Percentiles rank a stretch among this genome's conserved stretches.
Evolutionary conservation across 2,329 filamentous ascomycete species (phyloP).

Genomic region (Alternaria metachromatica): DNA sequence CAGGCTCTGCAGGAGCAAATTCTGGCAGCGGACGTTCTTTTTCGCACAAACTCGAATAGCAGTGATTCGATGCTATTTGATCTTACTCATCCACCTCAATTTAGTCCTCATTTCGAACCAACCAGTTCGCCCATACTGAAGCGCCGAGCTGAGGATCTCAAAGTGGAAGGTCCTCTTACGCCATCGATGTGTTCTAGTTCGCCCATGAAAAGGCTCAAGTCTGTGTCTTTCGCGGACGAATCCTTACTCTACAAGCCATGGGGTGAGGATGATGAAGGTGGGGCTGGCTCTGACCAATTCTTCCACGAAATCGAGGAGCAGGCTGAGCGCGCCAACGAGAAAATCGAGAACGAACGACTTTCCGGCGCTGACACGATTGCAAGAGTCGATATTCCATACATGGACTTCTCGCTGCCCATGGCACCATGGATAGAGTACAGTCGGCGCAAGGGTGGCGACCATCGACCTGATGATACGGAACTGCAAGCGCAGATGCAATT

Average conservation of each 20-base stretch:
- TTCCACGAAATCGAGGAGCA: conserved; percentile 45
- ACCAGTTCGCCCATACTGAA: conserved; percentile 33
- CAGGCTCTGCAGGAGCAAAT: conserved; percentile 43
- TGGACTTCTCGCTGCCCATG: conserved; percentile 53
- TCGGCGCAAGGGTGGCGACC: conserved; percentile 11
- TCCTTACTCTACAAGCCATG: conserved; percentile 43
- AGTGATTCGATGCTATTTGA: conserved; percentile 44
- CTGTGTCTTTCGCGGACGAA: conserved; percentile 48
- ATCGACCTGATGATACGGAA: conserved; percentile 23
- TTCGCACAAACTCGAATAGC: conserved; percentile 40
- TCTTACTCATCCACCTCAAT: conserved; percentile 27
- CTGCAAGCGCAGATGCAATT: conserved; percentile 42
- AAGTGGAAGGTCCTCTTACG: conserved; percentile 57
- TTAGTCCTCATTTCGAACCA: conserved; percentile 23
- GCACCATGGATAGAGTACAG: conserved; percentile 57
- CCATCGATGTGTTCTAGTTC: conserved; percentile 48
- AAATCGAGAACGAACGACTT: conserved; percentile 54
- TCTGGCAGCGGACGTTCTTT: conserved; percentile 42
- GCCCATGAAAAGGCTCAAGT: conserved; percentile 50
- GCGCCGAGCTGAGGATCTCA: conserved; percentile 48
- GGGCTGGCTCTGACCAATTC: conserved; percentile 39
- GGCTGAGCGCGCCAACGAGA: conserved; percentile 45
- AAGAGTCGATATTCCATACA: conserved; percentile 56
- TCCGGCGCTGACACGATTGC: conserved; percentile 56
- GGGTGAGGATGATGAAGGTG: not conserved